Percentiles rank a stretch among this genome's conserved stretches.
phyloP scores from a whole-genome alignment of 805 yeast genomes.

The Wickerhamomyces pijperi region DNA sequence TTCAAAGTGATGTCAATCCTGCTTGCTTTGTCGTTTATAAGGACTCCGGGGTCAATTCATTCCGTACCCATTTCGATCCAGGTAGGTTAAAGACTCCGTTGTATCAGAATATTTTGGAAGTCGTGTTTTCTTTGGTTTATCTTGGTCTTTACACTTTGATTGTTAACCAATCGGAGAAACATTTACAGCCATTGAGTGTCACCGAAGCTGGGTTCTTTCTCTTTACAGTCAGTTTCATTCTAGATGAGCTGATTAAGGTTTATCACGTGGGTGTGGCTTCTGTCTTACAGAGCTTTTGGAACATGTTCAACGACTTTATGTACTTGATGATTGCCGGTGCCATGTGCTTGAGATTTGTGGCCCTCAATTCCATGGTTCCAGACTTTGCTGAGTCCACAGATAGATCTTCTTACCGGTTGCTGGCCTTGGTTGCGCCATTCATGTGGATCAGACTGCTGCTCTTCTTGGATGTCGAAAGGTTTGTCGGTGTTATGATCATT shows the following conservation, averaged over 20 bases:
- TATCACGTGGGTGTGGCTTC: constrained; percentile 69
- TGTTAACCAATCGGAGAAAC: constrained; percentile 41
- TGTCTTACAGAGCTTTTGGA: constrained; percentile 53
- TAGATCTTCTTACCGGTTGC: constrained; percentile 51
- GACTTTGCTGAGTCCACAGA: constrained; percentile 27
- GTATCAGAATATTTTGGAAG: constrained; percentile 69
- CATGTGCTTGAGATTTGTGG: constrained; percentile 38
- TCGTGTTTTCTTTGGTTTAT: constrained; percentile 53
- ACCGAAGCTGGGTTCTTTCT: constrained; percentile 49
- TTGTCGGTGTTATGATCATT: constrained; percentile 84
- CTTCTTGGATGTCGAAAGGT: constrained; percentile 66
- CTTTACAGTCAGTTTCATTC: constrained; percentile 53
- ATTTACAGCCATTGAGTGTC: constrained; percentile 25
- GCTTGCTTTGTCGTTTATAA: constrained; percentile 55
- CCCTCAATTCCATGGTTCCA: constrained; percentile 15
- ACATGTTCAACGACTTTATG: constrained; percentile 63
- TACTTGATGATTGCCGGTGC: constrained; percentile 45
- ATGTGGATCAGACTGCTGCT: constrained; percentile 76
- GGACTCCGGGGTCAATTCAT: constrained; percentile 41
- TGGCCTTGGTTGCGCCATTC: constrained; percentile 76
- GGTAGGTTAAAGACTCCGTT: constrained; percentile 76
- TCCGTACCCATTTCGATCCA: constrained; percentile 63
- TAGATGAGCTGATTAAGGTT: constrained; percentile 60
- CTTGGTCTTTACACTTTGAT: constrained; percentile 50
- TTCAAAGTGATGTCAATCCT: constrained; percentile 63